Evolutionary conservation across 129 eudicot species (phyloP), one percentile per base, ranked within the genome.

Genomic region (Dittrichia graveolens): DNA sequence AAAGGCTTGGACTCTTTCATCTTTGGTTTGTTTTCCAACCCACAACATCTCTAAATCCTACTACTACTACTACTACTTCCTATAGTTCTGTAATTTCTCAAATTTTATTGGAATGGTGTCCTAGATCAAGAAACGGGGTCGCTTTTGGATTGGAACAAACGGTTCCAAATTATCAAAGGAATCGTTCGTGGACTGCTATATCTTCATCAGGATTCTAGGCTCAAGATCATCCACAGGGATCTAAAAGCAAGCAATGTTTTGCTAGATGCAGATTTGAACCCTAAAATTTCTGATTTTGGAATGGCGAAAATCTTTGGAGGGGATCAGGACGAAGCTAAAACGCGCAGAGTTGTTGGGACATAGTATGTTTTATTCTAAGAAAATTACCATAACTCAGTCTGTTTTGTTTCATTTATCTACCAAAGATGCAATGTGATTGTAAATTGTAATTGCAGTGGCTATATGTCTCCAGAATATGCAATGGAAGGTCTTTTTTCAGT

Each of bases 401-500:
- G 4, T 39, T 16, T 45, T 50, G 4, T 5, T 4, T 13, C n/a
- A 16, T 38, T 31, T 15, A 67, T 11, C 34, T 82, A 68, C 75
- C 60, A 1, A n/a, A 0, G 9, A 47, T 47, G 12, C 61, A 48
- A 40, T 58, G 4, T 71, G 6, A 66, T 63, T 65, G 64, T 72
- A 78, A 80, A 15, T 38, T 43, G 7, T 65, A 11, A 72, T 74
- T 80, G 73, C 72, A 88, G 95, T 18, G 95, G 95, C 45, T 88
- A 88, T 66, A 88, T 88, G 95, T 81, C 95, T 45, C 95, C 95
- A 2, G 95, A 88, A 72, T 88, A 88, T 47, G 87, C 95, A 49
- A 85, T 88, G 85, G 86, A 78, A 69, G 95, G 95, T 5, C 68
- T 52, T 4, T 85, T 82, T 58, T 85, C 95, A 35, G 37, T 74